A percentile compares a stretch with the other conserved stretches of the same genome.
These are phyloP conservation scores for Elasticomyces elasticus DNA, from an alignment of 495 filamentous ascomycete species.

Conservation along the genomic window DNA sequence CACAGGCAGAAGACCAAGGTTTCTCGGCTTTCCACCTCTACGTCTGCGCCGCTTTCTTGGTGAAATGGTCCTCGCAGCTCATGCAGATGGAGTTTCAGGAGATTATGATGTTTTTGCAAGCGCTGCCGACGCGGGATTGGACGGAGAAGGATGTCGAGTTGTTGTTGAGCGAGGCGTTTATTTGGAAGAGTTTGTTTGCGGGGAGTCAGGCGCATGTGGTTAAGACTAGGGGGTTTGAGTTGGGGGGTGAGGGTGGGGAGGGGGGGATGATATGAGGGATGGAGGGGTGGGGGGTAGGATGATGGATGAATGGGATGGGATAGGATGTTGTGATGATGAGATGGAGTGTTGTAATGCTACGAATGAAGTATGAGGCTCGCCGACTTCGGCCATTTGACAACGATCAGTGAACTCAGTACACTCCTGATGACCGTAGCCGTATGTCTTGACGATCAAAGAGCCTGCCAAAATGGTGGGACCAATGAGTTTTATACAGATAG, in stretches of 20 bases:
- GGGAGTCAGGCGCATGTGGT: slow-evolving; percentile 72
- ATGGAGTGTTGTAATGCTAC: neutral
- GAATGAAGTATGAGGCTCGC: too few species aligned
- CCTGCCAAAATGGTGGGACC: too few species aligned
- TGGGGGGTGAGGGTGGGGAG: neutral
- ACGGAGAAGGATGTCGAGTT: slow-evolving; percentile 97
- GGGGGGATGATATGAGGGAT: too few species aligned
- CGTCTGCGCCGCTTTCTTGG: slow-evolving; percentile 95
- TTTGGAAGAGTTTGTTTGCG: slow-evolving; percentile 89
- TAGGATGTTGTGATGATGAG: neutral
- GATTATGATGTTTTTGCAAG: slow-evolving; percentile 98
- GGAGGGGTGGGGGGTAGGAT: too few species aligned
- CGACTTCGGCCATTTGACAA: too few species aligned
- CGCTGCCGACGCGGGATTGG: slow-evolving; percentile 87
- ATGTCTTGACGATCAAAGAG: too few species aligned
- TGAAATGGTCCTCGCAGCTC: slow-evolving; percentile 93
- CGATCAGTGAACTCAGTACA: neutral
- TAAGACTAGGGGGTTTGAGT: slow-evolving; percentile 13
- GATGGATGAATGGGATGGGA: too few species aligned
- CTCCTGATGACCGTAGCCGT: neutral
- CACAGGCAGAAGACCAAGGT: slow-evolving; percentile 89
- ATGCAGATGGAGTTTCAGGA: slow-evolving; percentile 95
- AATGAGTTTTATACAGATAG: too few species aligned
- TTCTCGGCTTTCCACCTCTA: slow-evolving; percentile 98
- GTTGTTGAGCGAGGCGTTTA: slow-evolving; percentile 86